These are phyloP conservation scores for Aspergillus pseudotamarii DNA, from an alignment of 2,329 filamentous ascomycete species.

Conservation along the genomic window DNA sequence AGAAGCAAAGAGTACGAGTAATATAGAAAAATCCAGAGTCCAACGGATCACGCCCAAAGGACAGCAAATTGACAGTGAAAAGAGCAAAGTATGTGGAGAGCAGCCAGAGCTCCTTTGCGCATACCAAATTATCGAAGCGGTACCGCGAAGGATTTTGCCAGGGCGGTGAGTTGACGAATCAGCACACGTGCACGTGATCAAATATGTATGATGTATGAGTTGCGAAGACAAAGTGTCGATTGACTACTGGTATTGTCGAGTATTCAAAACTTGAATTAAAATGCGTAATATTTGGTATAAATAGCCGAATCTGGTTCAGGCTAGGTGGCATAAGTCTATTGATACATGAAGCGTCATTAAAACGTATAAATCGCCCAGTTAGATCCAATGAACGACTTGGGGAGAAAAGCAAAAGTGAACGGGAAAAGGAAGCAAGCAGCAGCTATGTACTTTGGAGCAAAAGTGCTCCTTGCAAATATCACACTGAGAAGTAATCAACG, in stretches of 20 bases:
- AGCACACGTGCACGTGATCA: slow-evolving; percentile 7
- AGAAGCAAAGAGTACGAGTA: background rate
- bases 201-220: too few relatives aligned
- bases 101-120: slow-evolving; percentile 13
- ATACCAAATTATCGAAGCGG: slow-evolving; percentile 13
- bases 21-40: background rate
- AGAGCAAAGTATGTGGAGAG: slow-evolving; percentile 5
- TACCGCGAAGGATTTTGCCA: slow-evolving; percentile 20
- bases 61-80: slow-evolving; percentile 1
- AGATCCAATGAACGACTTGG: slow-evolving; percentile 3
- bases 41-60: background rate
- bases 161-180: slow-evolving; percentile 17
- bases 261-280: background rate
- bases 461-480: background rate
- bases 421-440: slow-evolving; percentile 16
- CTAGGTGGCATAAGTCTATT: slow-evolving; percentile 14
- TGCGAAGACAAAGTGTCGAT: background rate
- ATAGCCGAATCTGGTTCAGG: background rate
- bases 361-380: slow-evolving; percentile 12
- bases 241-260: background rate
- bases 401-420: slow-evolving; percentile 11
- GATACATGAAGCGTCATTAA: slow-evolving; percentile 21
- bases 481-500: slow-evolving; percentile 1
- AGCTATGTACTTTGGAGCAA: slow-evolving; percentile 4
- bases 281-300: background rate